These are phyloP conservation scores for Ophiostoma fasciatum DNA, from an alignment of 2,329 filamentous ascomycete genomes.

Conservation along the genomic window DNA sequence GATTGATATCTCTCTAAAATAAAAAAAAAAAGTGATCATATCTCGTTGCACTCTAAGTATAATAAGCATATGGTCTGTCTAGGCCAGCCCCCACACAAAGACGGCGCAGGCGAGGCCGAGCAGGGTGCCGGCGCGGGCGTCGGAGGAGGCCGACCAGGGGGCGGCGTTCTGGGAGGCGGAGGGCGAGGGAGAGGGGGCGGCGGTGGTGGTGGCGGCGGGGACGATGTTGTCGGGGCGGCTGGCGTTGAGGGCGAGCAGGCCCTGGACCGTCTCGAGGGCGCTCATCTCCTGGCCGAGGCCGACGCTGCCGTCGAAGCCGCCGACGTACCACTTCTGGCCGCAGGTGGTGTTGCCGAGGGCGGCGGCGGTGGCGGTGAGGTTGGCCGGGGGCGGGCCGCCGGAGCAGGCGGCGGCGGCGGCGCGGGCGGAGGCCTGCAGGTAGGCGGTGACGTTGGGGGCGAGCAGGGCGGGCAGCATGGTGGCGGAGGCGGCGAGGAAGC, in stretches of 20 bases:
- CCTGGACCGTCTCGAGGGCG: slow-evolving; percentile 48
- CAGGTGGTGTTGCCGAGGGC: slow-evolving; percentile 39
- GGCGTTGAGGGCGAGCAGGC: slow-evolving; percentile 28
- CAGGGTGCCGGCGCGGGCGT: no score
- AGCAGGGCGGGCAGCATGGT: slow-evolving; percentile 43
- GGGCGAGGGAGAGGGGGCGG: slow-evolving; percentile 69
- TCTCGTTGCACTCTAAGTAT: no score
- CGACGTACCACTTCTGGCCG: slow-evolving; percentile 48
- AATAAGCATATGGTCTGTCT: no score
- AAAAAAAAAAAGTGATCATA: no score
- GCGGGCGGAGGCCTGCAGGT: slow-evolving; percentile 35
- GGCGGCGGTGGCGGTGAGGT: slow-evolving; percentile 6
- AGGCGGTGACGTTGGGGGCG: slow-evolving; percentile 26
- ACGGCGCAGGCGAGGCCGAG: no score
- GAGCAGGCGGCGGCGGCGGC: slow-evolving; percentile 44
- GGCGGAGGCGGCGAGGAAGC: slow-evolving; percentile 46
- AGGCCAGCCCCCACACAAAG: no score
- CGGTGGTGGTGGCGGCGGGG: slow-evolving; percentile 57
- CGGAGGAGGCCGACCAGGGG: no score
- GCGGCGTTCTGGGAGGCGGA: no score
- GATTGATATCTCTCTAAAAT: neutral
- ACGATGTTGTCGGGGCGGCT: slow-evolving; percentile 31
- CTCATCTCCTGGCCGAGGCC: slow-evolving; percentile 52
- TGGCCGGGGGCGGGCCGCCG: slow-evolving; percentile 20
- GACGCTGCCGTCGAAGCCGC: slow-evolving; percentile 36